A percentile compares a stretch with the other conserved stretches of the same genome.
Evolutionary conservation across 441 rosid genomes (phyloP).

Genomic region (Erysimum pusillum): DNA sequence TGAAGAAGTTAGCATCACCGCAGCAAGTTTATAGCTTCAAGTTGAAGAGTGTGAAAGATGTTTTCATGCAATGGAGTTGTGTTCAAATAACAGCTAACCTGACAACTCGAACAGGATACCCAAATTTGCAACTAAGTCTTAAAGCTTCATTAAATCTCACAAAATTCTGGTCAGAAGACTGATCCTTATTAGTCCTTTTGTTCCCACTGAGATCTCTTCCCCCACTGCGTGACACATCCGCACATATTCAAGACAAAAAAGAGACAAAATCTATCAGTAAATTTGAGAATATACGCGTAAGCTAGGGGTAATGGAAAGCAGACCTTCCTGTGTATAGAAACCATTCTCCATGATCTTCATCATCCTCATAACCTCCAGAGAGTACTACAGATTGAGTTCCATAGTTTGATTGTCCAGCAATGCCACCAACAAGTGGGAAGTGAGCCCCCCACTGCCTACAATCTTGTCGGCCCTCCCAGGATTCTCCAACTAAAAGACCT

Average conservation of each 20-base stretch:
- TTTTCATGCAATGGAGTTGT: background rate
- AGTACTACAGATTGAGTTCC: conserved; percentile 89
- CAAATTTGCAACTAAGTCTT: conserved; percentile 71
- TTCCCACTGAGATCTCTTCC: no score
- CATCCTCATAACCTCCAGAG: conserved; percentile 85
- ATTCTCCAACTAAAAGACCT: conserved; percentile 84
- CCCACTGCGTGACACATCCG: conserved; percentile 53
- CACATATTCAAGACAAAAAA: conserved; percentile 14
- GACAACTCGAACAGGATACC: conserved; percentile 88
- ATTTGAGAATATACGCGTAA: background rate
- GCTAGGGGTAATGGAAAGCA: background rate
- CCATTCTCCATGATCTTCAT: conserved; percentile 95
- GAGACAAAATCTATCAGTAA: background rate
- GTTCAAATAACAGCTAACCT: conserved; percentile 53
- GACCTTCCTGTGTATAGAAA: conserved; percentile 91
- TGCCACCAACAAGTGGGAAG: conserved; percentile 74
- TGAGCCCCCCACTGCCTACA: conserved; percentile 89
- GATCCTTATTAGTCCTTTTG: conserved; percentile 74
- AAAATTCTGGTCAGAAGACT: no score
- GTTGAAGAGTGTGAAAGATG: conserved; percentile 9
- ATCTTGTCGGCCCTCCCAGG: conserved; percentile 71
- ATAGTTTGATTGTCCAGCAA: conserved; percentile 72
- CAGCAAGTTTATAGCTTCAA: no score
- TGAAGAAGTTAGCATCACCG: no score
- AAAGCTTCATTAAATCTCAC: conserved; percentile 78